Evolutionary conservation across 163 green algal species (phyloP).

Genomic region (Scenedesmus sp.): DNA sequence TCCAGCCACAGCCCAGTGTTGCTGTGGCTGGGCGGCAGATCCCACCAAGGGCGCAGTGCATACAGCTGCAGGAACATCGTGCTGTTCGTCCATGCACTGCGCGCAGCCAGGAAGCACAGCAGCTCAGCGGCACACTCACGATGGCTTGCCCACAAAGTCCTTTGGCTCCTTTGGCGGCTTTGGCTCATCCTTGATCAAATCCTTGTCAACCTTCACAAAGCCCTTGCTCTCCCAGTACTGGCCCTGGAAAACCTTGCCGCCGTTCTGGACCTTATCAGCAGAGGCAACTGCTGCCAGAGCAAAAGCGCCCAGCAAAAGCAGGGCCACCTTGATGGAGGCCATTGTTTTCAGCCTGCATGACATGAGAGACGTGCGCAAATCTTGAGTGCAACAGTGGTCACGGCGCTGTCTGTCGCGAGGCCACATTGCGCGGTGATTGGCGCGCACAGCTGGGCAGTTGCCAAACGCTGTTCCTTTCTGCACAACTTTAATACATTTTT

Average conservation of each 20-base stretch:
- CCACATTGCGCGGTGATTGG: background rate
- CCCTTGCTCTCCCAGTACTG: background rate
- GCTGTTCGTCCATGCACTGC: no score
- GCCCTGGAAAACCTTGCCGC: background rate
- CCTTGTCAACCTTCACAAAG: background rate
- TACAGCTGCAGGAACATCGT: background rate
- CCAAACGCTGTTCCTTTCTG: no score
- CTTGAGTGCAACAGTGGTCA: background rate
- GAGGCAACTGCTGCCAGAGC: slow-evolving; percentile 14
- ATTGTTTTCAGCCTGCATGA: background rate
- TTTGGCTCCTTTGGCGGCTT: background rate
- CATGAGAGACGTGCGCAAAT: background rate
- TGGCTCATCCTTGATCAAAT: background rate
- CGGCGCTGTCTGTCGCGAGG: background rate
- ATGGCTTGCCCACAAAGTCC: background rate
- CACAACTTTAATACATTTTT: no score
- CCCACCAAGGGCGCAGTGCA: no score
- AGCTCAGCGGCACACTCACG: background rate
- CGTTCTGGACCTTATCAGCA: background rate
- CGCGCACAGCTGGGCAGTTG: background rate
- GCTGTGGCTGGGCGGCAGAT: no score
- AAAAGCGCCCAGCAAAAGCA: background rate
- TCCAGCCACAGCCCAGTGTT: background rate
- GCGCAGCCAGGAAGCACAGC: no score
- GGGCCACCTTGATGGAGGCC: slow-evolving; percentile 8